Base-by-base conservation (phyloP, 805 yeast genomes). In the Hanseniaspora meyeri region DNA sequence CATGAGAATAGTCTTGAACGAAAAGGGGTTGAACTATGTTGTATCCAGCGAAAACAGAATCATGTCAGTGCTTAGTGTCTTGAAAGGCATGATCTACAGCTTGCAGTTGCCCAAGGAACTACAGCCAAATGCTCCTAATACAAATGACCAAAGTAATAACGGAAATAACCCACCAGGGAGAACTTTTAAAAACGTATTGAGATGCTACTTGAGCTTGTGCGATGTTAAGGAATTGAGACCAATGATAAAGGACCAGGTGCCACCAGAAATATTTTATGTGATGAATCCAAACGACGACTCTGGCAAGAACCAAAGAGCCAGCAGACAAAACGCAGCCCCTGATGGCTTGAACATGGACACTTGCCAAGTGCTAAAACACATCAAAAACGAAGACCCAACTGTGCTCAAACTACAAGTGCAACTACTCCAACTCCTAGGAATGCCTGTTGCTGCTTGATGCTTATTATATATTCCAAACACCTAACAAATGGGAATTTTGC, bases 1-100 rank as follows among this genome's bases (percentile, higher is more conserved):
- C 48, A 97, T 91, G 66, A 91, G 90, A 69, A 91, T 91, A 56
- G 74, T 91, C 52, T 77, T 89, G 61, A 97, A 93, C 70, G 96
- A 91, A 65, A 81, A 84, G 62, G 98, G 98, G 0, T 76, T 91
- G 59, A 79, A 82, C 20, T 93, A 93, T 70, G 87, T 93, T 24
- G 93, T 97, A 72, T 95, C 95, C 58, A 91, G 97, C 0, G 87
- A 83, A 66, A 97, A 91, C 69, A 77, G 98, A 63, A 91, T 91
- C 67, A 87, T 85, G 60, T 96, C 97, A 1, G 97, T 93, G 27
- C 85, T 93, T 0, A 82, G 86, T 55, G 98, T 93, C 2, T 76
- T 91, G 60, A 79, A 86, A 42, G 79, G 72, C 49, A 93, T 93
- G 95, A 90, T 93, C 12, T 38, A 49, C 87, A 85, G 55, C 96